Evolutionary conservation across 225 moss, liverwort and hornwort genomes (phyloP).

Genomic region (Ulota crispa): DNA sequence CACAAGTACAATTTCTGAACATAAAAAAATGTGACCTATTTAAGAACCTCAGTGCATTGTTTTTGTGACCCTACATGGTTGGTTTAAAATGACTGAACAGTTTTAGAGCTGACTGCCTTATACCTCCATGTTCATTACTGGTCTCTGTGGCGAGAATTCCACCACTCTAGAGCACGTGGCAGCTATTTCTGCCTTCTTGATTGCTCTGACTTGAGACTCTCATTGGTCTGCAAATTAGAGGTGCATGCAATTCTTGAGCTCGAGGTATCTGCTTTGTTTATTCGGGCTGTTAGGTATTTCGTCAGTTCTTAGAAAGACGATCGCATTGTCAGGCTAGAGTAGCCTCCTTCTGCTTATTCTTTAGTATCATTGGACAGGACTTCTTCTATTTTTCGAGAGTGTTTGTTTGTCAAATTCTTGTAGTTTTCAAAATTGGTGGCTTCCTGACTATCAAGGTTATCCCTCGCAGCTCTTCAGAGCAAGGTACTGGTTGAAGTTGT

Average conservation of each 20-base stretch:
- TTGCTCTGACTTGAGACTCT: neutral
- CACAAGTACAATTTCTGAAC: no score
- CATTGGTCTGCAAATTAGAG: neutral
- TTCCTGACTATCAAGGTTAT: neutral
- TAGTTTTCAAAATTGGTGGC: neutral
- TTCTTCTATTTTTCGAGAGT: neutral
- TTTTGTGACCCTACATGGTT: no score
- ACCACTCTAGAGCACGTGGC: neutral
- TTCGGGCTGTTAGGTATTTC: neutral
- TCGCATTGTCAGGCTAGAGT: neutral
- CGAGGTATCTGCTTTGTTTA: neutral
- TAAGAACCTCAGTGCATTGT: no score
- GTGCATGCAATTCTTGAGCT: conserved; percentile 16
- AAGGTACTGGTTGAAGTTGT: neutral
- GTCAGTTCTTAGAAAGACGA: neutral
- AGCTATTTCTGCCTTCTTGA: neutral
- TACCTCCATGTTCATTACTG: neutral
- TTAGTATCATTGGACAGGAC: neutral
- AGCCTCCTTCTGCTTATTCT: neutral
- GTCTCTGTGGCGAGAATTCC: neutral
- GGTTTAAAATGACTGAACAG: no score
- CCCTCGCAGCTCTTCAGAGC: neutral
- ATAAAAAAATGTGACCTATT: no score
- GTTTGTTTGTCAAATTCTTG: neutral
- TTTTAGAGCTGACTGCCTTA: no score